Percentiles rank a stretch among this genome's conserved stretches.
Evolutionary conservation across 2,329 filamentous ascomycete species (phyloP).

Genomic region (Eurotiales sp.): DNA sequence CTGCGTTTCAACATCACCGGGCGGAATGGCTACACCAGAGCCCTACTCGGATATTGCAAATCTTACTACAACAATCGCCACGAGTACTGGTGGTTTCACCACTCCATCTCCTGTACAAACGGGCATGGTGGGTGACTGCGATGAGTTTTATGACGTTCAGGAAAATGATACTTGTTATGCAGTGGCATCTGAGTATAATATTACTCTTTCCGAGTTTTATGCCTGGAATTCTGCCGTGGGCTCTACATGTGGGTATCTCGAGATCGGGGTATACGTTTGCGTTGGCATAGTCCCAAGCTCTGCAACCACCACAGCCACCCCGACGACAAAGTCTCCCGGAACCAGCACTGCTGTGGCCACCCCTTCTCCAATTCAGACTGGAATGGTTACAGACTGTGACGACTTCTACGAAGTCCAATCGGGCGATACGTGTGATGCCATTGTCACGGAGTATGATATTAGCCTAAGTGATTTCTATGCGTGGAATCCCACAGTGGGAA

Average conservation of each 20-base stretch:
- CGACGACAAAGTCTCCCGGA: too few species aligned
- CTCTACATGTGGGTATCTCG: neutral
- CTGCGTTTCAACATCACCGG: slow-evolving; percentile 16
- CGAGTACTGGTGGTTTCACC: neutral
- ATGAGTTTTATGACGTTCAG: neutral
- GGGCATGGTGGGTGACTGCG: neutral
- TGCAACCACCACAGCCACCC: too few species aligned
- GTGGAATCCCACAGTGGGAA: slow-evolving; percentile 26
- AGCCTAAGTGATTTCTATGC: neutral
- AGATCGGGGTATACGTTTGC: neutral
- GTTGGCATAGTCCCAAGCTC: neutral
- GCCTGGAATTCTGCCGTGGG: slow-evolving; percentile 2
- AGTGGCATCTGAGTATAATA: neutral
- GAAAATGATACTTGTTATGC: neutral
- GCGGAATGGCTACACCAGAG: neutral
- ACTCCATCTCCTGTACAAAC: neutral
- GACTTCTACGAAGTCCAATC: neutral
- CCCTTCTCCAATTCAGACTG: neutral
- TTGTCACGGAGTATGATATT: neutral
- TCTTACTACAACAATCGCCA: neutral
- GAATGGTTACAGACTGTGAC: slow-evolving; percentile 2
- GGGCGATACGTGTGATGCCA: neutral
- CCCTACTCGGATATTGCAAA: neutral
- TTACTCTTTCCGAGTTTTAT: neutral
- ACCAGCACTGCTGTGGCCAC: neutral